Conservation (phyloP, 2,329 filamentous ascomycete genomes). For the Colletotrichum euphorbiae region DNA sequence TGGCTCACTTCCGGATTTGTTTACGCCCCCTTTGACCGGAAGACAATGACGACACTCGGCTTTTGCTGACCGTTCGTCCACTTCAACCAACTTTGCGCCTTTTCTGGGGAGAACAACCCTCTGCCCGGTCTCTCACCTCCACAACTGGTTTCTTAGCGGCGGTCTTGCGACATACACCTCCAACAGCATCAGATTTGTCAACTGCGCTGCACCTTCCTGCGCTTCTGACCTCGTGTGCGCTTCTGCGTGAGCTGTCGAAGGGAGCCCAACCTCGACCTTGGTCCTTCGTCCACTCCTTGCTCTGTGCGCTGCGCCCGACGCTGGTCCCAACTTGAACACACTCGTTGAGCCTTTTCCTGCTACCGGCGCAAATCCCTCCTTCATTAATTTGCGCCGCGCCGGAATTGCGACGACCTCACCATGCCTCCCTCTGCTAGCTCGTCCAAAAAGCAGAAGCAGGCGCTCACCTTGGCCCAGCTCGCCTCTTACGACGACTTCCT, state of each 20-base stretch:
- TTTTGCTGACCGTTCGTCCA: constrained; percentile 32
- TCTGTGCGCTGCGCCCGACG: constrained; percentile 32
- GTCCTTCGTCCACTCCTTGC: constrained; percentile 34
- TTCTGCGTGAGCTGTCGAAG: constrained; percentile 35
- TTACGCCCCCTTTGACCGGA: constrained; percentile 26
- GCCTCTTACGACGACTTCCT: constrained; percentile 95
- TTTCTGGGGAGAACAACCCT: constrained; percentile 15
- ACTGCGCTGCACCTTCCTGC: too few species aligned
- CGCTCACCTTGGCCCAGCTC: constrained; percentile 86
- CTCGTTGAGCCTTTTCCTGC: constrained; percentile 34
- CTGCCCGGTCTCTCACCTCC: constrained; percentile 25
- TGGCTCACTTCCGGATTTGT: constrained; percentile 15
- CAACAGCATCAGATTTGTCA: too few species aligned
- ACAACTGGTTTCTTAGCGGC: not conserved
- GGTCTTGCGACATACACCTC: not conserved
- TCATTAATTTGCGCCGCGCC: constrained; percentile 20
- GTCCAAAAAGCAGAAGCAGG: constrained; percentile 68
- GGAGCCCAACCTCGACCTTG: constrained; percentile 31
- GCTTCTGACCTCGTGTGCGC: constrained; percentile 1
- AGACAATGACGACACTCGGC: constrained; percentile 38
- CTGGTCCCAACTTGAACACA: constrained; percentile 25
- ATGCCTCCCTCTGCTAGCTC: constrained; percentile 54
- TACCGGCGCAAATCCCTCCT: constrained; percentile 8
- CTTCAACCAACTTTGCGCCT: constrained; percentile 14
- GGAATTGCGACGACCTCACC: constrained; percentile 34